Conservation (phyloP, 345 rosid species). For the Jatropha curcas region DNA sequence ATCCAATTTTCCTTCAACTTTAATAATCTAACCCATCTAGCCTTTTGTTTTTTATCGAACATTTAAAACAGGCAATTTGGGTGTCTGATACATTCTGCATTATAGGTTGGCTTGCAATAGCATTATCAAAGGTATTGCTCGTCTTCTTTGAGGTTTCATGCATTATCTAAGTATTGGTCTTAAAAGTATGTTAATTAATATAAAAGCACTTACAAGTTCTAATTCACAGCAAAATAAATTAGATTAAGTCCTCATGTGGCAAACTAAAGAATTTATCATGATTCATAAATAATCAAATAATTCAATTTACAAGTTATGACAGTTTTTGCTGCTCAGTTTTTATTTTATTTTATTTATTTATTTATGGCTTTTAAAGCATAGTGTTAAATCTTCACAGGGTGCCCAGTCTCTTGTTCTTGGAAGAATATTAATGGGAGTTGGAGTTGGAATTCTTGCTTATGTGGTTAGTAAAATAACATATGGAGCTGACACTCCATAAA, state of each 20-base stretch:
- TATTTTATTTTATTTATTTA: too few relatives aligned
- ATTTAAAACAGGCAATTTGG: constrained; percentile 26
- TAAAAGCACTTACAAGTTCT: too few relatives aligned
- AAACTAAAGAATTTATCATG: too few relatives aligned
- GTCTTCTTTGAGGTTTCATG: not conserved
- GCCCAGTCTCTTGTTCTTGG: constrained; percentile 42
- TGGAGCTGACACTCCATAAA: too few relatives aligned
- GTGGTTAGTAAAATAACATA: constrained; percentile 12
- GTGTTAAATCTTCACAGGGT: constrained; percentile 23
- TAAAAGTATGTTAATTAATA: not conserved
- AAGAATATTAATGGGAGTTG: constrained; percentile 43
- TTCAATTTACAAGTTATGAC: not conserved
- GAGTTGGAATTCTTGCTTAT: constrained; percentile 40
- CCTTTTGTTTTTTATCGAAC: not conserved
- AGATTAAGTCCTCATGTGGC: too few relatives aligned
- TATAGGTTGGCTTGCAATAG: constrained; percentile 55
- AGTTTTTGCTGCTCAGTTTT: too few relatives aligned
- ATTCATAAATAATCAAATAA: too few relatives aligned
- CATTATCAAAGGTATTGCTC: constrained; percentile 39
- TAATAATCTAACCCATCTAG: not conserved
- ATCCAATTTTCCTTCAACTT: too few relatives aligned
- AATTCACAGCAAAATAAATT: too few relatives aligned
- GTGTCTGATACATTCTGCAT: constrained; percentile 37
- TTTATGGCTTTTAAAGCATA: too few relatives aligned
- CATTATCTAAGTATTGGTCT: too few relatives aligned